phyloP scores from a whole-genome alignment of 1,284 basidiomycete genomes.

The Singerocomus inundabilis region DNA sequence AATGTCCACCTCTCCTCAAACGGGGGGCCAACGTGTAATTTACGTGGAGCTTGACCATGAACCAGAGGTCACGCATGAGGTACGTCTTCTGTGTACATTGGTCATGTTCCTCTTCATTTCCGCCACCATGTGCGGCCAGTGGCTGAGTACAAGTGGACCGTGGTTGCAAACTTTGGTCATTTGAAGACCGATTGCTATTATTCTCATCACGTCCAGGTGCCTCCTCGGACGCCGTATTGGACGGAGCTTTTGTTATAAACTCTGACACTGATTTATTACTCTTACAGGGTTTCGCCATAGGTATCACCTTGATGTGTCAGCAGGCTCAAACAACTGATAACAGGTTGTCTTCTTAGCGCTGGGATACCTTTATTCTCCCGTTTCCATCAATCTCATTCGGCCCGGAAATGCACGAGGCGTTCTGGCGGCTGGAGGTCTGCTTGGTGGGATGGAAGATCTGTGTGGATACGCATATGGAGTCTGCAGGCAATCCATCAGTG shows the following conservation, averaged over 20 bases:
- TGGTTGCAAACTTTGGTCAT: conserved; percentile 21
- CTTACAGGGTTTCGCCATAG: conserved; percentile 68
- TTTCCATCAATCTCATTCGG: conserved; percentile 64
- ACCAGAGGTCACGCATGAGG: conserved; percentile 80
- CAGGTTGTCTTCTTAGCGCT: conserved; percentile 47
- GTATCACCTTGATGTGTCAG: conserved; percentile 34
- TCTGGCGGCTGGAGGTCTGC: conserved; percentile 76
- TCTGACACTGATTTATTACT: conserved; percentile 21
- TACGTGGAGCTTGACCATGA: conserved; percentile 75
- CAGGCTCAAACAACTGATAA: conserved; percentile 13
- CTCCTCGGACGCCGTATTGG: conserved; percentile 21
- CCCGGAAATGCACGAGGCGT: conserved; percentile 78
- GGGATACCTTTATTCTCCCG: conserved; percentile 76
- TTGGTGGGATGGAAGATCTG: conserved; percentile 83
- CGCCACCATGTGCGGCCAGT: conserved; percentile 27
- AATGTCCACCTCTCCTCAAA: conserved; percentile 70
- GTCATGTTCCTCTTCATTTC: conserved; percentile 24
- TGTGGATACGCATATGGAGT: conserved; percentile 75
- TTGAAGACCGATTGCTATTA: conserved; percentile 15
- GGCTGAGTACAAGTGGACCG: conserved; percentile 18
- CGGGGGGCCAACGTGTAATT: conserved; percentile 62
- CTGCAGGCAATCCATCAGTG: conserved; percentile 70
- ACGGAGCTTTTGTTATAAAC: conserved; percentile 14
- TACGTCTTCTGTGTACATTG: conserved; percentile 39
- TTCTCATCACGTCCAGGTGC: conserved; percentile 15